Evolutionary conservation across 805 yeast species (phyloP), one percentile per base, ranked within the genome.

Genomic region (Yarrowia sp.): DNA sequence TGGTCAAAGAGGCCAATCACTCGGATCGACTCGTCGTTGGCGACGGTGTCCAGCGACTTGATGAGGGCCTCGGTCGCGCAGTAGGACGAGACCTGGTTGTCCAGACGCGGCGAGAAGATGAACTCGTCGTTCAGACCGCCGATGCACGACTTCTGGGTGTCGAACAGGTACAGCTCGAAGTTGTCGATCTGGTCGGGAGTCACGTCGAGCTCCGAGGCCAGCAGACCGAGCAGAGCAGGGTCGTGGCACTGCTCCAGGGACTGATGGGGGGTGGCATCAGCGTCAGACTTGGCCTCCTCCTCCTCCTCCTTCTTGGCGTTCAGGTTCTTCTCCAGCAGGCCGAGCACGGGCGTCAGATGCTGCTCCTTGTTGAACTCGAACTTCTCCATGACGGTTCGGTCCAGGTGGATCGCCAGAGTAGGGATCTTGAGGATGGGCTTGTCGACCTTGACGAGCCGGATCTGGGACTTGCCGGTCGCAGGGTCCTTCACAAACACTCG

Each of bases 61-160:
- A 88, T 75, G 53, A 93, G 76, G 6, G 90, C 97, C 63, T 79
- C 81, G 39, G 86, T 76, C 1, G 97, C 88, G 59, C 92, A 81
- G 76, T 78, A 93, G 68, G 97, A 90, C 8, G 97, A 87, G 47
- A 90, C 88, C 73, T 89, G 84, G 72, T 93, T 93, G 73, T 93
- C 99, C 63, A 91, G 80, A 69, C 99, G 84, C 7, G 97, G 96
- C 33, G 96, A 86, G 71, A 90, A 93, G 56, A 93, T 83, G 70
- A 93, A 91, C 75, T 93, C 99, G 66, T 92, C 88, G 65, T 88
- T 83, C 55, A 94, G 73, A 1, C 99, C 99, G 46, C 98, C 98
- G 56, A 93, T 73, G 49, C 83, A 80, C 0, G 97, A 83, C 33
- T 83, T 82, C 73, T 94, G 96, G 64, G 91, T 84, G 74, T 94